Base-by-base conservation (phyloP, 768 basidiomycete species). In the Lactifluus subvellereus region DNA sequence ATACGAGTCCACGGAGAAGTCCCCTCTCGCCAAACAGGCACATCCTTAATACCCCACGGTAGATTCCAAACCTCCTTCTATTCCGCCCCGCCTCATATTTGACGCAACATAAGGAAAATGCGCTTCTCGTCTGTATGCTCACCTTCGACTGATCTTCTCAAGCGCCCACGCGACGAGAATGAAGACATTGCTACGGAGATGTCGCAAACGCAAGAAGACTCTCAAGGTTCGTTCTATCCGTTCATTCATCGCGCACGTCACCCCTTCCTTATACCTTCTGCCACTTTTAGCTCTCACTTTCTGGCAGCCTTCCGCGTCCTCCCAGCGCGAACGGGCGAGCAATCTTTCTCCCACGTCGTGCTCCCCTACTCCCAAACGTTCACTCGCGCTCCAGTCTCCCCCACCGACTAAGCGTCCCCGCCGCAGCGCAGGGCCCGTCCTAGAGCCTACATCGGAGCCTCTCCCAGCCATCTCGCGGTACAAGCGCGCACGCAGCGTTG, bases 171-270 rank as follows among this genome's bases (percentile, higher is more conserved):
- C 14, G 54, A 61, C 48, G 50, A 65, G 38, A 55, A 57, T 16
- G 52, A 53, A 53, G 50, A 38, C 20, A 38, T 18, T 22, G 16
- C 8, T 35, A 27, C 33, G 20, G 62, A 55, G 7, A 56, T 47
- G 42, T 66, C 64, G 13, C 66, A 67, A 51, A 67, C 66, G 22
- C 66, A 67, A 54, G 66, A 65, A 32, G 66, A 67, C 13, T 66
- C 66, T 8, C 66, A 67, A 57, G 64, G 66, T 59, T 18, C 14
- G 60, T 54, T 35, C 10, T 37, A 16, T 32, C 6, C 13, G 18
- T 48, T 22, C 2, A 7, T 22, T 13, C 32, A 43, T 30, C 37
- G 38, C 5, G 16, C 30, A 20, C 33, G n/a, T 42, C 40, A 33
- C 22, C 10, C 27, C 27, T 1, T 18, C 3, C 47, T 53, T 11